Percentiles rank a stretch among this genome's conserved stretches.
Conservation (phyloP, 306 rosid genomes). For the Ziziphus jujuba region DNA sequence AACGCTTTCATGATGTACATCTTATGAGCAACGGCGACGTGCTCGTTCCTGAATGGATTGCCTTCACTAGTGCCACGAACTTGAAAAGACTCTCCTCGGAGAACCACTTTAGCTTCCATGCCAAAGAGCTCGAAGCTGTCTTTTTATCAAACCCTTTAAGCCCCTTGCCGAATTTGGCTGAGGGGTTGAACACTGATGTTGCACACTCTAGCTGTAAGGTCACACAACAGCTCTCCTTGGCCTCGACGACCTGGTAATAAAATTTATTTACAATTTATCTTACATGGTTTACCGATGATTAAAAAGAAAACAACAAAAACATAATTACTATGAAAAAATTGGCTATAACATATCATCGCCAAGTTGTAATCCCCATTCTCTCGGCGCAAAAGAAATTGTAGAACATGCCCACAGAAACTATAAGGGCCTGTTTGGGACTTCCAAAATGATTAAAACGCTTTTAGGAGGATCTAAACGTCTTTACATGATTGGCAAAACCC, state of each 20-base stretch:
- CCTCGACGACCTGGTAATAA: slow-evolving; percentile 59
- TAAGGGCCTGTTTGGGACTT: too few relatives aligned
- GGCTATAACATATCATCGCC: too few relatives aligned
- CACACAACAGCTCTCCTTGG: slow-evolving; percentile 43
- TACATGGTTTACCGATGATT: not conserved
- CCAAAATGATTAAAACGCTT: too few relatives aligned
- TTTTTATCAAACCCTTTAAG: slow-evolving; percentile 29
- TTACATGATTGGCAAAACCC: too few relatives aligned
- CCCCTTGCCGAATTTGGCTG: slow-evolving; percentile 31
- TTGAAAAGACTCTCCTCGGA: slow-evolving; percentile 56
- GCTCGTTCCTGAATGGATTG: slow-evolving; percentile 57
- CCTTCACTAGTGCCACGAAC: slow-evolving; percentile 72
- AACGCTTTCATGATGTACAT: slow-evolving; percentile 40
- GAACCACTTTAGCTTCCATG: slow-evolving; percentile 77
- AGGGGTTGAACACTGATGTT: slow-evolving; percentile 29
- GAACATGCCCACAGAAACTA: too few relatives aligned
- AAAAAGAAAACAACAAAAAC: too few relatives aligned
- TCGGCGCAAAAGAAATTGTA: too few relatives aligned
- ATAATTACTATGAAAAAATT: too few relatives aligned
- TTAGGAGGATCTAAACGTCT: too few relatives aligned
- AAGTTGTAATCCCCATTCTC: too few relatives aligned
- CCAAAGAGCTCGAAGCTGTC: slow-evolving; percentile 28
- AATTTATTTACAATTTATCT: not conserved
- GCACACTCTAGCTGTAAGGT: slow-evolving; percentile 51
- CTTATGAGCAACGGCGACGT: slow-evolving; percentile 53